A percentile compares a stretch with the other conserved stretches of the same genome.
These are phyloP conservation scores for Meira nashicola DNA, from an alignment of 1,284 basidiomycete species.

Conservation along the genomic window DNA sequence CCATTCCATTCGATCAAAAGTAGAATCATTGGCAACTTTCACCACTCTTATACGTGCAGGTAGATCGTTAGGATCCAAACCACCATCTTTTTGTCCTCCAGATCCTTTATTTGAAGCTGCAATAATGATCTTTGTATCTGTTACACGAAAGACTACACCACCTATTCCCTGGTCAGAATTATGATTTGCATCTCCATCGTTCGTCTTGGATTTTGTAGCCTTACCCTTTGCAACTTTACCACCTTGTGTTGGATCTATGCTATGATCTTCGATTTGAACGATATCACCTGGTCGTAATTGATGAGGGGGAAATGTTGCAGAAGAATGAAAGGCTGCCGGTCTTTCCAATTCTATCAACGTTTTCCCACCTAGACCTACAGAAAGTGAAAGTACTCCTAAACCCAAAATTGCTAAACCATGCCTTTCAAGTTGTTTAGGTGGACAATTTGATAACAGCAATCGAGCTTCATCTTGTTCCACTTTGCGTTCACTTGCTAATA, in stretches of 20 bases:
- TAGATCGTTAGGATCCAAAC: constrained; percentile 67
- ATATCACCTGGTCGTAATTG: constrained; percentile 78
- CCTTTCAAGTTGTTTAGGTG: constrained; percentile 76
- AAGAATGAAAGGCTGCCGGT: constrained; percentile 72
- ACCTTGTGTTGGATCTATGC: constrained; percentile 55
- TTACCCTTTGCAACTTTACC: background rate
- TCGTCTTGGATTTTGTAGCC: too few species aligned
- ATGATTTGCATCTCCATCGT: background rate
- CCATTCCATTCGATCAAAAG: constrained; percentile 68
- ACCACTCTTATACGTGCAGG: constrained; percentile 78
- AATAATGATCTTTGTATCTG: constrained; percentile 11
- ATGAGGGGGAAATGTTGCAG: constrained; percentile 72
- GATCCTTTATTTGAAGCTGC: constrained; percentile 49
- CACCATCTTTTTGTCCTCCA: too few species aligned
- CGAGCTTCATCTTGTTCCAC: constrained; percentile 78
- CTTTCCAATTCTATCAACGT: constrained; percentile 86
- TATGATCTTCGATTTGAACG: constrained; percentile 72
- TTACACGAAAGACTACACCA: constrained; percentile 10
- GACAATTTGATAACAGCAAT: constrained; percentile 74
- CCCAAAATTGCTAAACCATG: constrained; percentile 75
- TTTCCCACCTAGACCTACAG: constrained; percentile 82
- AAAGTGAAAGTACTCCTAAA: constrained; percentile 66
- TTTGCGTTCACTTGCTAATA: constrained; percentile 69
- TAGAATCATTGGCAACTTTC: constrained; percentile 85
- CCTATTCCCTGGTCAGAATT: background rate